A percentile compares a stretch with the other conserved stretches of the same genome.
phyloP scores from a whole-genome alignment of 108 stramenopile species.

The Cyclotella distinguenda region DNA sequence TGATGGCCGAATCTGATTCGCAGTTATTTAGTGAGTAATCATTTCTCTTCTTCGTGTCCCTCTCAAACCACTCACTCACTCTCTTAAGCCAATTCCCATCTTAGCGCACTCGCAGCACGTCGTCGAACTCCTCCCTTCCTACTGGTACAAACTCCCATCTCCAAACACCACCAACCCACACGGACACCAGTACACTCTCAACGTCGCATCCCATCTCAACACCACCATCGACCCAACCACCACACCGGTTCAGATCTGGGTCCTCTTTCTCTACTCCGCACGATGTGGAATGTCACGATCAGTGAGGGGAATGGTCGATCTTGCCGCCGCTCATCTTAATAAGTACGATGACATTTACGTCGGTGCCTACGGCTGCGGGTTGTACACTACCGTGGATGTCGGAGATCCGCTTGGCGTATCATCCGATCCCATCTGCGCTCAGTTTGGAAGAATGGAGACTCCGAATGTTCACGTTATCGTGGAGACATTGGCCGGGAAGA shows the following conservation, averaged over 20 bases:
- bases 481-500: constrained; percentile 37
- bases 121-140: constrained; percentile 41
- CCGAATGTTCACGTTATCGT: constrained; percentile 51
- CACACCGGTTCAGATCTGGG: constrained; percentile 42
- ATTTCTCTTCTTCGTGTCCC: too few species aligned
- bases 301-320: constrained; percentile 35
- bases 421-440: constrained; percentile 40
- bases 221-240: constrained; percentile 17
- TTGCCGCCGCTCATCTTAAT: constrained; percentile 45
- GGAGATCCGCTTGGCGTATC: constrained; percentile 25
- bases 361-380: constrained; percentile 44
- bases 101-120: constrained; percentile 41
- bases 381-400: constrained; percentile 25
- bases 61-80: too few species aligned
- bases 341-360: constrained; percentile 40
- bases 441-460: constrained; percentile 41
- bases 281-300: constrained; percentile 44
- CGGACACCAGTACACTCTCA: constrained; percentile 32
- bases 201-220: constrained; percentile 48
- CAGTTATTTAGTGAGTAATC: constrained; percentile 49
- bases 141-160: constrained; percentile 53
- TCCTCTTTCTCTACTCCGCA: constrained; percentile 35
- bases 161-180: too few species aligned
- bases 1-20: constrained; percentile 31
- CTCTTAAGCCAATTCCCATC: too few species aligned